These are phyloP conservation scores for Alliaria petiolata DNA, from an alignment of 345 rosid genomes.

Conservation along the genomic window DNA sequence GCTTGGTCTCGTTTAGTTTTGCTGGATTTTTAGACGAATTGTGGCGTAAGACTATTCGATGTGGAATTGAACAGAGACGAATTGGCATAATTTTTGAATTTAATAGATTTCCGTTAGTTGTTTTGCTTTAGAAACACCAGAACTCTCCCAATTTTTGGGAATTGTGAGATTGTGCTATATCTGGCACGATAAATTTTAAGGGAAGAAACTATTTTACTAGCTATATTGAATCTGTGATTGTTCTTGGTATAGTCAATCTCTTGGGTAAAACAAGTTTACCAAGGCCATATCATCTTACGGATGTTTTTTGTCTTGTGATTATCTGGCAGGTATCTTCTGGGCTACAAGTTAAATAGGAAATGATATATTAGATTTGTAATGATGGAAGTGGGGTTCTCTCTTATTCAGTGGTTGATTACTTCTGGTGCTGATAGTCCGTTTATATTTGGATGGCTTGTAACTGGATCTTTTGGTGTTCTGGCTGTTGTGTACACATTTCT, in stretches of 20 bases:
- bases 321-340: slow-evolving; percentile 5
- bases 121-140: background rate
- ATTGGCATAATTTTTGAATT: background rate
- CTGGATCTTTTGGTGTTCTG: slow-evolving; percentile 39
- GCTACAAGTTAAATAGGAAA: background rate
- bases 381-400: slow-evolving; percentile 45
- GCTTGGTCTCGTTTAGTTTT: slow-evolving; percentile 11
- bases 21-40: slow-evolving; percentile 1
- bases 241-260: background rate
- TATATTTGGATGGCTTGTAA: slow-evolving; percentile 46
- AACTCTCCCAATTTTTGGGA: background rate
- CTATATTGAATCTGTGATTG: background rate
- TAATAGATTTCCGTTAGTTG: background rate
- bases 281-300: background rate
- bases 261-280: background rate
- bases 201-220: background rate
- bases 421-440: slow-evolving; percentile 37
- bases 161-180: background rate
- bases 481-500: slow-evolving; percentile 44
- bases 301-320: background rate
- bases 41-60: background rate
- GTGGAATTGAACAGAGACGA: background rate
- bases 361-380: slow-evolving; percentile 31
- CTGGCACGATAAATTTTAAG: background rate
- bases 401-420: slow-evolving; percentile 35